Percentiles rank a stretch among this genome's conserved stretches.
These are phyloP conservation scores for Escovopsis sp. DNA, from an alignment of 2,329 filamentous ascomycete genomes.

Conservation along the genomic window DNA sequence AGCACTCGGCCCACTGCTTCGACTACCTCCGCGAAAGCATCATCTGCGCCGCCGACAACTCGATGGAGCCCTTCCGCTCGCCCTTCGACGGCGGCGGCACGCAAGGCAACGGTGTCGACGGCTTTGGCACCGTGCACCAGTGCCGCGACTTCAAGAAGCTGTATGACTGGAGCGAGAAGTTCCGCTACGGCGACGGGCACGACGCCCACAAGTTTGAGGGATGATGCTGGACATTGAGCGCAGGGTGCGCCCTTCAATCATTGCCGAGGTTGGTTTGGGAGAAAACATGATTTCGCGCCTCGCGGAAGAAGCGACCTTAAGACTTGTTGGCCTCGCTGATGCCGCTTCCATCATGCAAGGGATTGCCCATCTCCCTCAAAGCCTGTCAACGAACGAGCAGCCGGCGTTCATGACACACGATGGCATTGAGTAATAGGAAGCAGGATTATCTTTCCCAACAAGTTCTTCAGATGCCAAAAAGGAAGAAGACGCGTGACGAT, in stretches of 20 bases:
- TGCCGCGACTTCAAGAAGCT: not conserved
- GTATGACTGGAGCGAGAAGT: conserved; percentile 2
- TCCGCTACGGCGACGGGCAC: conserved; percentile 1
- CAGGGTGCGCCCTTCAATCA: no score
- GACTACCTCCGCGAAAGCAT: conserved; percentile 1
- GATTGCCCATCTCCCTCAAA: no score
- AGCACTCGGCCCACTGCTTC: conserved; percentile 1
- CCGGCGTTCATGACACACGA: no score
- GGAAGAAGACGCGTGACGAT: not conserved
- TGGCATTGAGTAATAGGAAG: no score
- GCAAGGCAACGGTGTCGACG: conserved; percentile 1
- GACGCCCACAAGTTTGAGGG: conserved; percentile 1
- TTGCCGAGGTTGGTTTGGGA: no score
- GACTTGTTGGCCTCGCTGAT: no score
- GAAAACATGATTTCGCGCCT: no score
- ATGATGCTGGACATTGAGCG: not conserved
- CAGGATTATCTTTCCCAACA: no score
- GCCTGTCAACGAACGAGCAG: no score
- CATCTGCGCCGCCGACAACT: conserved; percentile 1
- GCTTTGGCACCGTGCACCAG: conserved; percentile 2
- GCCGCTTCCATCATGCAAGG: no score
- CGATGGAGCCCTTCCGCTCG: conserved; percentile 1
- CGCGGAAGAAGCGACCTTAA: no score
- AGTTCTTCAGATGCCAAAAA: no score
- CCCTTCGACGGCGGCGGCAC: conserved; percentile 1